Percentiles rank a stretch among this genome's conserved stretches.
phyloP scores from a whole-genome alignment of 2,329 filamentous ascomycete species.

The Cladosporium phlei region DNA sequence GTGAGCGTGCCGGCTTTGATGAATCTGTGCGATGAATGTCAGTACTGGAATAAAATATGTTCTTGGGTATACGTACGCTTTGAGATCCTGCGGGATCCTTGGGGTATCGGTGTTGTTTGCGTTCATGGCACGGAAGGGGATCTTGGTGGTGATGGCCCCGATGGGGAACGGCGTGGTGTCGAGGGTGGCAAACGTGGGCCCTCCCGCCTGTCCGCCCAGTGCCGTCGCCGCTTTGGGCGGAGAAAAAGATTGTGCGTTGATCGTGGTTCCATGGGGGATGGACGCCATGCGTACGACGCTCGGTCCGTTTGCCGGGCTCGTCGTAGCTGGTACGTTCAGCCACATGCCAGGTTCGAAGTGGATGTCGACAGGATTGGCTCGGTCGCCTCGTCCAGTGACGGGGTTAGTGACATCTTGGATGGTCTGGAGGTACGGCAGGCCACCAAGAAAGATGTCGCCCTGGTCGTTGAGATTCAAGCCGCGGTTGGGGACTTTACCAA shows the following conservation, averaged over 20 bases:
- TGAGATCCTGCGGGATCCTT: neutral
- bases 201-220: neutral
- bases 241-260: conserved; percentile 37
- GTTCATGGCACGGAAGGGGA: neutral
- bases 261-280: conserved; percentile 43
- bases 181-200: neutral
- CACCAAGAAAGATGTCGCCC: conserved; percentile 34
- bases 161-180: conserved; percentile 1
- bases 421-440: conserved; percentile 35
- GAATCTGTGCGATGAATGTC: too few relatives aligned
- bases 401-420: conserved; percentile 33
- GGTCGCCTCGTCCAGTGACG: conserved; percentile 21
- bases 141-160: neutral
- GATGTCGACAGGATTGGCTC: conserved; percentile 27
- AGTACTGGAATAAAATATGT: too few relatives aligned
- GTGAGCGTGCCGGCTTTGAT: conserved; percentile 2
- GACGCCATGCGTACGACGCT: conserved; percentile 38
- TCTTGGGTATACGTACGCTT: too few relatives aligned
- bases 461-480: conserved; percentile 29
- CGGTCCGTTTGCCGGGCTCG: conserved; percentile 14
- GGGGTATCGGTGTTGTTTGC: neutral
- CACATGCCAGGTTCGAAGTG: conserved; percentile 42
- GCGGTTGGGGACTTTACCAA: conserved; percentile 38
- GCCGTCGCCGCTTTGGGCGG: neutral
- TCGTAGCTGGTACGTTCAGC: conserved; percentile 35